Evolutionary conservation across 2,329 filamentous ascomycete genomes (phyloP).

Genomic region (Pseudogymnoascus sp.): DNA sequence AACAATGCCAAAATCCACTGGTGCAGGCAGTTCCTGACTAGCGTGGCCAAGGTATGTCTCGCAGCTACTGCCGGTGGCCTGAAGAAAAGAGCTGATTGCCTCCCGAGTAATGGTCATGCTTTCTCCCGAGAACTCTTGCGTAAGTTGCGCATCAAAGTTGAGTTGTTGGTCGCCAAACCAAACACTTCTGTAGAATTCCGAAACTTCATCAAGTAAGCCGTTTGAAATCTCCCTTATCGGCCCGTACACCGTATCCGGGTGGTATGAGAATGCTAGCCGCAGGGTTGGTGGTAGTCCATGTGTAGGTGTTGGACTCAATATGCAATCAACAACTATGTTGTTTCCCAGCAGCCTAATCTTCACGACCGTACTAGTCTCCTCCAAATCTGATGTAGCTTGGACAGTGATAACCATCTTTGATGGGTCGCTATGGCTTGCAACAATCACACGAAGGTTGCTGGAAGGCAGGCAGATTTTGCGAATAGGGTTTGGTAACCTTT

Average conservation of each 20-base stretch:
- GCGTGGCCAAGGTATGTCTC: slow-evolving; percentile 95
- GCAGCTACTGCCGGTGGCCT: slow-evolving; percentile 93
- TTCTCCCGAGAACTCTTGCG: slow-evolving; percentile 84
- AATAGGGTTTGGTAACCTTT: slow-evolving; percentile 96
- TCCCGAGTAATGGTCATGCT: slow-evolving; percentile 79
- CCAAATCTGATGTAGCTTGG: slow-evolving; percentile 77
- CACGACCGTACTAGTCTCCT: slow-evolving; percentile 81
- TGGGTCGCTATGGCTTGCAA: slow-evolving; percentile 72
- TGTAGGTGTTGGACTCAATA: slow-evolving; percentile 78
- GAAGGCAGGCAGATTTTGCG: slow-evolving; percentile 82
- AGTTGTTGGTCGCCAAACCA: slow-evolving; percentile 89
- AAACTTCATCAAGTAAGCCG: slow-evolving; percentile 92
- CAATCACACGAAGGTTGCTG: slow-evolving; percentile 82
- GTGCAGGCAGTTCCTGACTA: slow-evolving; percentile 87
- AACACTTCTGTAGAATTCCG: slow-evolving; percentile 96
- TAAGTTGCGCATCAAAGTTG: slow-evolving; percentile 77
- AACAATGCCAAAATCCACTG: slow-evolving; percentile 77
- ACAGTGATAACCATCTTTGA: slow-evolving; percentile 78
- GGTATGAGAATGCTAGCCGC: slow-evolving; percentile 83
- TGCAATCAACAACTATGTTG: slow-evolving; percentile 81
- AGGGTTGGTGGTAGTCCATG: slow-evolving; percentile 72
- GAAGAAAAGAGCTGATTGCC: slow-evolving; percentile 95
- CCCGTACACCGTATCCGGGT: slow-evolving; percentile 90
- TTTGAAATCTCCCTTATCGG: slow-evolving; percentile 98
- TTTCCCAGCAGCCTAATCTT: slow-evolving; percentile 70